These are phyloP conservation scores for Acanthochlamys bracteata DNA, from an alignment of 106 monocot genomes.

Conservation along the genomic window DNA sequence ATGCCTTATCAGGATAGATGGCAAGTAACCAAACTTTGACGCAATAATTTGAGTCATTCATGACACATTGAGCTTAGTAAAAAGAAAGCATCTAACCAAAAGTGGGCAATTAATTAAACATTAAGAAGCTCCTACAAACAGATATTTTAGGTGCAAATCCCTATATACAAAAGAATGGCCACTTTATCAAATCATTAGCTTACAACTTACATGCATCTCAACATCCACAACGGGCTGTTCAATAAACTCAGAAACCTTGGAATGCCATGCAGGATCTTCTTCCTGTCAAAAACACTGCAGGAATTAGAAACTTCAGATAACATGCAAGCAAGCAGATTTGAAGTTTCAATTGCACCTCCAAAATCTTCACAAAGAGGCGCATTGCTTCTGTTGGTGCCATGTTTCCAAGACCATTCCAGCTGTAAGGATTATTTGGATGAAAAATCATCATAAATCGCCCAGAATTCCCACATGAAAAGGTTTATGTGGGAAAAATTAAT, in stretches of 20 bases:
- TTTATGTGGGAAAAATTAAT: background rate
- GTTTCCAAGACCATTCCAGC: conserved; percentile 98
- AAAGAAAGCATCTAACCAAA: no score
- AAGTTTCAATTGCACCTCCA: conserved; percentile 53
- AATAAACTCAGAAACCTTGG: conserved; percentile 50
- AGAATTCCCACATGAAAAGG: background rate
- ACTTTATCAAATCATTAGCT: background rate
- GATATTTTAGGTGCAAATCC: no score
- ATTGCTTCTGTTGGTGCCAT: conserved; percentile 97
- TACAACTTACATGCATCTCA: conserved; percentile 70
- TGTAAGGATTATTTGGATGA: conserved; percentile 22
- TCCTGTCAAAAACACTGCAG: conserved; percentile 43
- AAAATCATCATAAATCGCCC: background rate
- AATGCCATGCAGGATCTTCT: conserved; percentile 97
- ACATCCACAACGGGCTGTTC: conserved; percentile 43
- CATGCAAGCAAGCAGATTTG: background rate
- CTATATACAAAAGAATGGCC: no score
- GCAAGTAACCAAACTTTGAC: no score
- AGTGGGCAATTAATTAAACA: no score
- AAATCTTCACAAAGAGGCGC: conserved; percentile 95
- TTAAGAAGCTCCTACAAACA: no score
- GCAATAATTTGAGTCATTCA: no score
- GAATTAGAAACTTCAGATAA: conserved; percentile 7
- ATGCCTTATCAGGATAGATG: no score
- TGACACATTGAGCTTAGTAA: no score